These are phyloP conservation scores for Wickerhamomyces hampshirensis DNA, from an alignment of 805 yeast genomes.

Conservation along the genomic window DNA sequence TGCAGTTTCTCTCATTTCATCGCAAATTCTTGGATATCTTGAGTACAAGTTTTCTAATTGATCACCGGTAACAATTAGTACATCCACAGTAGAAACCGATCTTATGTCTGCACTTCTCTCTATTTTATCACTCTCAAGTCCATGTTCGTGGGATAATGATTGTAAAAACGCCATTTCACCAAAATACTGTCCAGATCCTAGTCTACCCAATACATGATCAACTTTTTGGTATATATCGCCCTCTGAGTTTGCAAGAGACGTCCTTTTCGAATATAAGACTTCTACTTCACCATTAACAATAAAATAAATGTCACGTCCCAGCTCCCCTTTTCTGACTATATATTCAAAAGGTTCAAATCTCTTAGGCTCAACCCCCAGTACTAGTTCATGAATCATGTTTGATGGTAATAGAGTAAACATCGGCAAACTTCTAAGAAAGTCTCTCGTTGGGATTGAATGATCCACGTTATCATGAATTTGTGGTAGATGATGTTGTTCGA, in stretches of 20 bases:
- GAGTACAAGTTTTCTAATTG: conserved; percentile 49
- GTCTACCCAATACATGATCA: conserved; percentile 48
- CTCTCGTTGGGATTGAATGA: conserved; percentile 51
- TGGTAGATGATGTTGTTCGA: conserved; percentile 9
- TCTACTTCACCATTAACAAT: conserved; percentile 69
- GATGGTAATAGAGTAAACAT: conserved; percentile 55
- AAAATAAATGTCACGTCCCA: conserved; percentile 61
- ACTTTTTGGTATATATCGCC: conserved; percentile 21
- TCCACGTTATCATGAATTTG: conserved; percentile 39
- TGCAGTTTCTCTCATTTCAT: conserved; percentile 60
- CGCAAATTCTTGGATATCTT: conserved; percentile 53
- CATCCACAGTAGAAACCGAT: conserved; percentile 54
- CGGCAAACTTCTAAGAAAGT: conserved; percentile 52
- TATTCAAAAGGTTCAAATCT: conserved; percentile 52
- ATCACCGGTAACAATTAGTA: conserved; percentile 54
- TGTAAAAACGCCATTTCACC: conserved; percentile 74
- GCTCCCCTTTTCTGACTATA: conserved; percentile 54
- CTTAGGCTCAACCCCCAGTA: conserved; percentile 56
- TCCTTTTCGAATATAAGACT: conserved; percentile 41
- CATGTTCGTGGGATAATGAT: conserved; percentile 30
- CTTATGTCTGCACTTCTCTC: conserved; percentile 61
- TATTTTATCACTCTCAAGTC: conserved; percentile 9
- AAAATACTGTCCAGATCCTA: conserved; percentile 61
- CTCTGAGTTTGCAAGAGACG: conserved; percentile 18
- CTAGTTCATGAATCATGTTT: conserved; percentile 57